Percentiles rank a stretch among this genome's conserved stretches.
These are phyloP conservation scores for Suillus weaverae DNA, from an alignment of 768 basidiomycete species.

Conservation along the genomic window DNA sequence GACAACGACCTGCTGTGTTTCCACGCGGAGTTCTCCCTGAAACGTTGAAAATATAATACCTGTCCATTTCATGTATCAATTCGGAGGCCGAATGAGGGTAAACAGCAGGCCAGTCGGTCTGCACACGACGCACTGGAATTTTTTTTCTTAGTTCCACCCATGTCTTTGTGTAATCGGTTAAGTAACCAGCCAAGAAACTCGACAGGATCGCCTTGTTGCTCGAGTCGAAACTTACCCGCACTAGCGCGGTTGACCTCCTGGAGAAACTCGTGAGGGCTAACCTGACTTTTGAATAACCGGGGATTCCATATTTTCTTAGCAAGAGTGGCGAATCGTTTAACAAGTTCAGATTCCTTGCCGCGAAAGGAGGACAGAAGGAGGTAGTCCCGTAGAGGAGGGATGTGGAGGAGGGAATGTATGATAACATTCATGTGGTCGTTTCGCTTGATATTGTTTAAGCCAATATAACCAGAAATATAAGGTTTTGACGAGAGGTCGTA, in stretches of 20 bases:
- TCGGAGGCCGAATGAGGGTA: constrained; percentile 11
- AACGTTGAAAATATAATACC: constrained; percentile 92
- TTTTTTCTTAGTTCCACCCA: constrained; percentile 91
- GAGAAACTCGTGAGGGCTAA: constrained; percentile 97
- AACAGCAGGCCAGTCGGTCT: not conserved
- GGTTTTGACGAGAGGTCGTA: constrained; percentile 82
- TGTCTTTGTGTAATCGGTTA: constrained; percentile 88
- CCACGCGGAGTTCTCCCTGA: constrained; percentile 90
- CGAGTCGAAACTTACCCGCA: constrained; percentile 87
- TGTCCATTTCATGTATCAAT: constrained; percentile 33
- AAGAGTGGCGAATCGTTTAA: constrained; percentile 83
- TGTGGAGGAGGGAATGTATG: constrained; percentile 89
- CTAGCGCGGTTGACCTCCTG: constrained; percentile 94
- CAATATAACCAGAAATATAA: constrained; percentile 92
- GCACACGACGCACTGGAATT: constrained; percentile 71
- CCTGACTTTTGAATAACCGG: constrained; percentile 94
- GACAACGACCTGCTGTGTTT: constrained; percentile 90
- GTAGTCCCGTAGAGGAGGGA: constrained; percentile 86
- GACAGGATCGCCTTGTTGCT: constrained; percentile 93
- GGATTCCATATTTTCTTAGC: constrained; percentile 98
- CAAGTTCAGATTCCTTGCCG: constrained; percentile 80
- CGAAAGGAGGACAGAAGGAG: constrained; percentile 74
- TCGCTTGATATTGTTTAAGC: constrained; percentile 95
- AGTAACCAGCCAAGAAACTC: constrained; percentile 96
- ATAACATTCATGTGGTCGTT: constrained; percentile 99